Percentiles rank a stretch among this genome's conserved stretches.
Conservation (phyloP, 163 green algal genomes). For the Coccomyxa subellipsoidea region DNA sequence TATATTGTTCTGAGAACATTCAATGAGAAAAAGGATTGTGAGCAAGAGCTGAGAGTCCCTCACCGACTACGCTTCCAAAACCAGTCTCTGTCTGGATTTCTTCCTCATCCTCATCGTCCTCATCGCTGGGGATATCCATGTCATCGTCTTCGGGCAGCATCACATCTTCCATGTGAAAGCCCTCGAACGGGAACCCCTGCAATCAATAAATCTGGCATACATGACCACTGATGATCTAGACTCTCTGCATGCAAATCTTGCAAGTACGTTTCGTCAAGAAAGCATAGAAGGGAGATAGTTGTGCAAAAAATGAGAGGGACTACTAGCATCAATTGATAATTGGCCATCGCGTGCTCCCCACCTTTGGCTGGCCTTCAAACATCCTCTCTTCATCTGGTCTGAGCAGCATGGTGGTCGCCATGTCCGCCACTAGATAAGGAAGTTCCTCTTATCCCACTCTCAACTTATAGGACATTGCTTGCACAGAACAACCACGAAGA, state of each 20-base stretch:
- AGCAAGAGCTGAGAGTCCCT: background rate
- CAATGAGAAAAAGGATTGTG: background rate
- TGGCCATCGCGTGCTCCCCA: background rate
- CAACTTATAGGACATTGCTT: background rate
- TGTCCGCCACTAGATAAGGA: background rate
- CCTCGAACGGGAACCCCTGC: constrained; percentile 78
- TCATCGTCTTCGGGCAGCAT: constrained; percentile 84
- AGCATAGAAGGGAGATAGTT: too few species aligned
- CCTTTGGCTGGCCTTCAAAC: constrained; percentile 37
- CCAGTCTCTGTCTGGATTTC: constrained; percentile 79
- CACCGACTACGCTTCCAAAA: constrained; percentile 91
- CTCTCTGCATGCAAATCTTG: too few species aligned
- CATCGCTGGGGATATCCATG: constrained; percentile 79
- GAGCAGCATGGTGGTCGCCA: background rate
- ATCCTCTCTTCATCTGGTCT: constrained; percentile 34
- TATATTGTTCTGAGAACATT: background rate
- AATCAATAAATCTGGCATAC: too few species aligned
- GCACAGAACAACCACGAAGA: background rate
- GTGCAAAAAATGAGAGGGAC: too few species aligned
- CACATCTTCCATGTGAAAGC: constrained; percentile 75
- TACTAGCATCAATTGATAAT: too few species aligned
- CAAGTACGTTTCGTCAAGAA: too few species aligned
- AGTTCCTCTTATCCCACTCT: background rate
- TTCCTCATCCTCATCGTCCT: constrained; percentile 79
- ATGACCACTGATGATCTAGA: background rate